phyloP scores from a whole-genome alignment of 257 asterid genomes.

The Anisodus tanguticus region DNA sequence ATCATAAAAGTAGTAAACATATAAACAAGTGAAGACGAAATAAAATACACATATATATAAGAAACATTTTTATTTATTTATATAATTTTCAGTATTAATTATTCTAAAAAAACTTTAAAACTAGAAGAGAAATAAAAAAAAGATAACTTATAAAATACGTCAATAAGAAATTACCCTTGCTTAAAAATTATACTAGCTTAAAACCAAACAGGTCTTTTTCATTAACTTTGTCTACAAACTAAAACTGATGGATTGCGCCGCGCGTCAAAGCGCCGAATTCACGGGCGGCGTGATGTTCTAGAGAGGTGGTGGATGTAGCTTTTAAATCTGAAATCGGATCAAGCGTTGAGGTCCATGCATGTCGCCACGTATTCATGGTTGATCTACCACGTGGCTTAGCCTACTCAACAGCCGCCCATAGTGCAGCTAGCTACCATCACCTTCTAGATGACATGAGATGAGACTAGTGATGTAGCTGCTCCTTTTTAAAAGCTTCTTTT shows the following conservation, averaged over 20 bases:
- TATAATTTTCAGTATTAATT: too few relatives aligned
- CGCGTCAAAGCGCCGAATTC: slow-evolving; percentile 13
- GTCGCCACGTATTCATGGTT: slow-evolving; percentile 22
- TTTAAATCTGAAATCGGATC: not conserved
- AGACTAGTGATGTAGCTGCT: not conserved
- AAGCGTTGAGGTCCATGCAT: slow-evolving; percentile 31
- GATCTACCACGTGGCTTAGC: slow-evolving; percentile 30
- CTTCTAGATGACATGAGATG: not conserved
- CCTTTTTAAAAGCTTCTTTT: not conserved
- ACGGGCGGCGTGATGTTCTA: slow-evolving; percentile 29
- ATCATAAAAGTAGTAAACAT: too few relatives aligned
- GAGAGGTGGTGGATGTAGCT: not conserved
- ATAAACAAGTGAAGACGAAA: too few relatives aligned
- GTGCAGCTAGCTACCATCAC: slow-evolving; percentile 26
- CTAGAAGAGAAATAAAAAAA: too few relatives aligned
- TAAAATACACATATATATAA: too few relatives aligned
- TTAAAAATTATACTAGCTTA: too few relatives aligned
- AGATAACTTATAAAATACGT: not conserved
- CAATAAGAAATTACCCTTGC: not conserved
- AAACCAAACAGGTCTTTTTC: too few relatives aligned
- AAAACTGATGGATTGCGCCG: too few relatives aligned
- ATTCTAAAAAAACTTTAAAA: too few relatives aligned
- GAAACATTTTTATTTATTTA: too few relatives aligned
- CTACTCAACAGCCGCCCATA: slow-evolving; percentile 25
- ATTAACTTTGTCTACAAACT: too few relatives aligned